These are phyloP conservation scores for Graphilbum ipis-grandicollis DNA, from an alignment of 2,329 filamentous ascomycete genomes.

Conservation along the genomic window DNA sequence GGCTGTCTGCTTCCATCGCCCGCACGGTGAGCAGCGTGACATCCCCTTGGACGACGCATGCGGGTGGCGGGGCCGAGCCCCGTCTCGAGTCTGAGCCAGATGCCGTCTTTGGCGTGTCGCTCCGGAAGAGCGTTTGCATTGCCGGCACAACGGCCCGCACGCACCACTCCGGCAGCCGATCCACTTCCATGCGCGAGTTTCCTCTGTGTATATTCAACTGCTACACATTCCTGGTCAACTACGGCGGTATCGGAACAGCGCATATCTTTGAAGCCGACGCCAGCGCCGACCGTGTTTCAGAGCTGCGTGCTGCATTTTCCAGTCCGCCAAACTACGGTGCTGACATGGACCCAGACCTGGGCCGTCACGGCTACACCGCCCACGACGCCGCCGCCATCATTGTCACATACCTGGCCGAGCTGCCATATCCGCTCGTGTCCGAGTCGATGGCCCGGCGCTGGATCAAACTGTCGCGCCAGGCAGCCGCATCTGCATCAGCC, in stretches of 20 bases:
- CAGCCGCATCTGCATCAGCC: no score
- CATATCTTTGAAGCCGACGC: slow-evolving; percentile 22
- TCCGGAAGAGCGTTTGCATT: slow-evolving; percentile 21
- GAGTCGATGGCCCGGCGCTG: slow-evolving; percentile 21
- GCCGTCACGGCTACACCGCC: slow-evolving; percentile 14
- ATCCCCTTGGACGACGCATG: background rate
- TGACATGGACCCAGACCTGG: slow-evolving; percentile 16
- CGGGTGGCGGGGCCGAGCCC: background rate
- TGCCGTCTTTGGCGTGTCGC: slow-evolving; percentile 21
- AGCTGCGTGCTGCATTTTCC: slow-evolving; percentile 20
- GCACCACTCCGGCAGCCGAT: slow-evolving; percentile 18
- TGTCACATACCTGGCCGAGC: slow-evolving; percentile 20
- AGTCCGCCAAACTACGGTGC: slow-evolving; percentile 19
- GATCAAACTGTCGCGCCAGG: slow-evolving; percentile 22
- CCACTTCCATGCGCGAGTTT: slow-evolving; percentile 19
- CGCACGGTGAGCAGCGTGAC: background rate
- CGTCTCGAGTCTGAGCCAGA: slow-evolving; percentile 9
- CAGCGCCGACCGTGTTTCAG: slow-evolving; percentile 16
- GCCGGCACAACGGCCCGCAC: slow-evolving; percentile 21
- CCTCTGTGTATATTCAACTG: slow-evolving; percentile 24
- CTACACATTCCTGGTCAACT: slow-evolving; percentile 18
- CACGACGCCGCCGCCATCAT: slow-evolving; percentile 25
- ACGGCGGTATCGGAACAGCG: slow-evolving; percentile 16
- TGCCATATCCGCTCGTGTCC: slow-evolving; percentile 20
- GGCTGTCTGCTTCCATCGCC: no score